Conservation (phyloP, 2,329 filamentous ascomycete species). For the Penicillium sp. region DNA sequence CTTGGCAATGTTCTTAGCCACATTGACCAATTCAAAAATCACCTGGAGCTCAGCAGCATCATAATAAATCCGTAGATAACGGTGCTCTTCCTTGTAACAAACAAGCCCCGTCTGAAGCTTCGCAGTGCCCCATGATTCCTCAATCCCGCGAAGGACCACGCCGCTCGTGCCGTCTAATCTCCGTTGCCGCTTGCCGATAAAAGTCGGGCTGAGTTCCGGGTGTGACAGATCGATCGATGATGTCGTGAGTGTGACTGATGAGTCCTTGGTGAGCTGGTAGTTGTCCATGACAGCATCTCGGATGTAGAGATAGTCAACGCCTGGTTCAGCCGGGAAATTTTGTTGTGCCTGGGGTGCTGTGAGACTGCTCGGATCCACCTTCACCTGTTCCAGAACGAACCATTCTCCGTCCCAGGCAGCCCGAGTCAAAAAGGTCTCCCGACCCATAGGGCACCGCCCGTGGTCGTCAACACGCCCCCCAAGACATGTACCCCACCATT, state of each 20-base stretch:
- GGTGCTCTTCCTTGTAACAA: slow-evolving; percentile 1
- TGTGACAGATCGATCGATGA: neutral
- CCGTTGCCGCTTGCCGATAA: slow-evolving; percentile 1
- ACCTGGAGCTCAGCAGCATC: neutral
- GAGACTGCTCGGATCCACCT: slow-evolving; percentile 20
- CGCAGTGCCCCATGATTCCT: neutral
- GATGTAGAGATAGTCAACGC: neutral
- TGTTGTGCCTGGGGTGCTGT: neutral
- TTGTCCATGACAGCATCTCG: neutral
- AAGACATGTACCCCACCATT: slow-evolving; percentile 25
- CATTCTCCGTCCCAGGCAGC: slow-evolving; percentile 28
- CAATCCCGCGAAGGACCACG: neutral
- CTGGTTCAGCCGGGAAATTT: neutral
- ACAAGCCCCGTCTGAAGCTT: neutral
- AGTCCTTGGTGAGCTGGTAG: neutral
- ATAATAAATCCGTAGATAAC: neutral
- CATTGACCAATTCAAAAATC: neutral
- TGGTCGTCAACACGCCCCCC: slow-evolving; percentile 19
- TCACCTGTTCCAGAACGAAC: slow-evolving; percentile 20
- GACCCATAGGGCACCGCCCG: slow-evolving; percentile 32
- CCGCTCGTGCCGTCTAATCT: neutral
- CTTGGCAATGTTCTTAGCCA: neutral
- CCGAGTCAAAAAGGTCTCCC: slow-evolving; percentile 37
- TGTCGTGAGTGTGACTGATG: neutral
- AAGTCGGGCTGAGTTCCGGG: neutral